Evolutionary conservation across 352 stramenopile species (phyloP), one percentile per base, ranked within the genome.

Genomic region (Globisporangium cylindrosporum): DNA sequence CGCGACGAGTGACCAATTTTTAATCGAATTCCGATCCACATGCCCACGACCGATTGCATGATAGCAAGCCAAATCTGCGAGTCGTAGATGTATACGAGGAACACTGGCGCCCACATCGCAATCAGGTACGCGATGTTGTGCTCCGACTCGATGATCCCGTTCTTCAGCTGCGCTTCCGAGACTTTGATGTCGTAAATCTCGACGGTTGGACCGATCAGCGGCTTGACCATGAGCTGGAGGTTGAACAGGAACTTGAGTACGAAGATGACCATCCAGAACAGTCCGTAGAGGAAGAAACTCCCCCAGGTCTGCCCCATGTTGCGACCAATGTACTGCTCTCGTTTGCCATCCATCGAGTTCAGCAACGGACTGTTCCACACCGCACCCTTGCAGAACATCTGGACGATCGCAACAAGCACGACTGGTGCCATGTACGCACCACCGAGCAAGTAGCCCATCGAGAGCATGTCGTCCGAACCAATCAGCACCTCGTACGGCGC

Each of bases 221-320:
- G 93, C 72, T 98, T 98, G 49, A 99, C 90, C 82, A 99, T 98
- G 66, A 99, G 98, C 62, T 98, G 81, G 70, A 99, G 95, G 38
- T 97, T 98, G 73, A 99, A 99, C 58, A 94, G 87, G 34, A 99
- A 90, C 82, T 99, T 99, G 85, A 93, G 97, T 34, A 88, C 73
- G 67, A 96, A 94, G 71, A 94, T 82, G 34, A 96, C 55, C 10
- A 71, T 81, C 88, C 88, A 96, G 61, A 96, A 93, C 56, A 83
- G 65, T 12, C 81, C 85, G 65, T 94, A 94, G 36, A 71, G 69
- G 7, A 90, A 36, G 61, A 93, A 87, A 57, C 74, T 76, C 29
- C 81, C 77, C 85, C 81, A 96, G 27, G 54, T 78, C 72, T 93
- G 86, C 3, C 75, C 73, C 86, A 94, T 96, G 64, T 86, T 74